Evolutionary conservation across 1,284 basidiomycete species (phyloP).

Genomic region (Omphalotus olearius): DNA sequence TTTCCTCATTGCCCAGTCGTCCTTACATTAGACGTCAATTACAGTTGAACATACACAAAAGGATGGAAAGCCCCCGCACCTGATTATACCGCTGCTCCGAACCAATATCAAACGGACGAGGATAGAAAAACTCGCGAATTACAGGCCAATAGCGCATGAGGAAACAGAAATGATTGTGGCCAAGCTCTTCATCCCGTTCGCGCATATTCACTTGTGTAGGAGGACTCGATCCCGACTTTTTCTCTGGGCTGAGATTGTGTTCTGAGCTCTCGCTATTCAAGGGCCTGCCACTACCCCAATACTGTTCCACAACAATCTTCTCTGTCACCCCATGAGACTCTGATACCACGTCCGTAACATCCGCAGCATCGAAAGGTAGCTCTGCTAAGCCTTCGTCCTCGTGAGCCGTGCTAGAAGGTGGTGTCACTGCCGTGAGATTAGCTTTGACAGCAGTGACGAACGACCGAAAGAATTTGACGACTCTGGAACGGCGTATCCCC

Average conservation of each 20-base stretch:
- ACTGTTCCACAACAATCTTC: slow-evolving; percentile 13
- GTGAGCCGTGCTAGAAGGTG: background rate
- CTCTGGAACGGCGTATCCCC: background rate
- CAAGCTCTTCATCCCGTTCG: background rate
- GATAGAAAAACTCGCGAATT: slow-evolving; percentile 11
- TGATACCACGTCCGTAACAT: background rate
- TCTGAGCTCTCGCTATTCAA: slow-evolving; percentile 11
- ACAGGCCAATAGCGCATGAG: background rate
- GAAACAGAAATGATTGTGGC: background rate
- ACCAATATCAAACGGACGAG: slow-evolving; percentile 9
- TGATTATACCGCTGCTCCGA: slow-evolving; percentile 8
- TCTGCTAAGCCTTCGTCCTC: background rate
- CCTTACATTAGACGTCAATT: background rate
- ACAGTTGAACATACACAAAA: background rate
- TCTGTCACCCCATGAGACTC: slow-evolving; percentile 6
- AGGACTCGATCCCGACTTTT: slow-evolving; percentile 10
- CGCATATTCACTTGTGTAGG: slow-evolving; percentile 3
- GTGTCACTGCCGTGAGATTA: slow-evolving; percentile 4
- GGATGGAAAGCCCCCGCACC: background rate
- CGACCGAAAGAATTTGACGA: background rate
- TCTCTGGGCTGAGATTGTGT: slow-evolving; percentile 4
- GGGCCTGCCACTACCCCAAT: slow-evolving; percentile 10
- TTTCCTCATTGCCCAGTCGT: slow-evolving; percentile 13
- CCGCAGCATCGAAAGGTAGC: background rate
- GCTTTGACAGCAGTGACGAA: background rate